phyloP scores from a whole-genome alignment of 1,284 basidiomycete genomes.

The Irpex sp. region DNA sequence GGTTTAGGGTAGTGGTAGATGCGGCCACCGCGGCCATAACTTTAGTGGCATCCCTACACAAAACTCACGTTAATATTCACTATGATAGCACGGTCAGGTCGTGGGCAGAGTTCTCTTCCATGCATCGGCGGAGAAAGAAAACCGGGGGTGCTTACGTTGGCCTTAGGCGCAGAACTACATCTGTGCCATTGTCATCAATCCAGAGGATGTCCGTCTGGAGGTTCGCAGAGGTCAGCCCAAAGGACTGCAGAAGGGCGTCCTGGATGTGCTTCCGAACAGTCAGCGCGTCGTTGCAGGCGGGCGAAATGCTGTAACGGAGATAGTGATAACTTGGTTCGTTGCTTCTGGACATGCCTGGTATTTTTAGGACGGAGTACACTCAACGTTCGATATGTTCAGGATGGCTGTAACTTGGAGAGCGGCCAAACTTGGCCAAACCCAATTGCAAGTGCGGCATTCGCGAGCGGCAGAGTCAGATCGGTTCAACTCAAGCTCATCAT shows the following conservation, averaged over 20 bases:
- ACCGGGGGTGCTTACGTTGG: constrained; percentile 22
- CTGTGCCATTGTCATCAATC: constrained; percentile 29
- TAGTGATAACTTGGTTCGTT: constrained; percentile 29
- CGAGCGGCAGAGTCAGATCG: too few species aligned
- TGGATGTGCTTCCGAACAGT: constrained; percentile 39
- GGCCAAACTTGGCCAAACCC: too few species aligned
- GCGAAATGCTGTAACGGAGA: constrained; percentile 34
- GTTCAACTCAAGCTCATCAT: too few species aligned
- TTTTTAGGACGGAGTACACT: too few species aligned
- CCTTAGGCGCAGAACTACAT: constrained; percentile 34
- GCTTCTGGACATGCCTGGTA: too few species aligned
- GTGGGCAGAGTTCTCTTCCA: neutral
- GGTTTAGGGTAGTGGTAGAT: constrained; percentile 25
- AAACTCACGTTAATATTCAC: neutral
- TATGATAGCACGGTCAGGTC: neutral
- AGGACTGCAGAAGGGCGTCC: constrained; percentile 38
- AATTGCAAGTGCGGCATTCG: too few species aligned
- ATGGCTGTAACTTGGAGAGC: too few species aligned
- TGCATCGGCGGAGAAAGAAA: neutral
- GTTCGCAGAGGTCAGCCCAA: constrained; percentile 36
- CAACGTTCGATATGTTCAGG: too few species aligned
- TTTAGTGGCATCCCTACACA: constrained; percentile 33
- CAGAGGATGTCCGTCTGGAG: constrained; percentile 41
- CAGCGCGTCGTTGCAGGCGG: constrained; percentile 33
- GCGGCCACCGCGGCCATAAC: constrained; percentile 37